Evolutionary conservation across 768 basidiomycete species (phyloP), one percentile per base, ranked within the genome.

Genomic region (Leccinum aurantiacum): DNA sequence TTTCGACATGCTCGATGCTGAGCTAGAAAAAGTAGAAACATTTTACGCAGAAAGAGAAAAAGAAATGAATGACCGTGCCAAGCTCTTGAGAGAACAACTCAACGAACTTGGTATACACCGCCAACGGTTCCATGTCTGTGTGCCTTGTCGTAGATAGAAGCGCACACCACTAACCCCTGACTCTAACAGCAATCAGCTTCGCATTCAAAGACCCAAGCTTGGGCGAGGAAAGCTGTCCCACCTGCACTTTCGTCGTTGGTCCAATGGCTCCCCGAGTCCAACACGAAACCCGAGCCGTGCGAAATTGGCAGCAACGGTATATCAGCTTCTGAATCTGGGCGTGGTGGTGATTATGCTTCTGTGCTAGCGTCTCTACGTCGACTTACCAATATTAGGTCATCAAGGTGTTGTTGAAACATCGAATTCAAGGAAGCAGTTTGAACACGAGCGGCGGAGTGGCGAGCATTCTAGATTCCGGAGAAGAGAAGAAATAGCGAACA

Each of bases 1-100:
- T 76, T 90, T 98, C 62, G 79, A 83, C 3, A 77, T 85, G 24
- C 79, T 97, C 4, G 89, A 95, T 65, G 68, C 69, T 0, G 88
- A 98, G 71, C 77, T 98, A 3, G 86, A 90, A 13, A 96, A 95
- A 70, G 86, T 97, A 4, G 91, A 93, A 60, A 74, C 76, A 0
- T 98, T 98, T 73, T 98, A 91, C 70, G 68, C 81, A 3, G 85
- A 84, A 25, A 80, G 87, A 27, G 94, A 87, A 74, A 79, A 79
- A 54, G 86, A 82, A 74, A 87, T 83, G 84, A 75, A 74, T 3
- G 69, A 68, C 2, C 80, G 79, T 24, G 78, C 79, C 14, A 66
- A 75, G 25, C 56, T 72, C 29, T 74, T 98, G 8, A 80, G 83
- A 59, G 78, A 80, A 38, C 95, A 97, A 67, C 80, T 95, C 22